These are phyloP conservation scores for Saccharomyces uvarum DNA, from an alignment of 1,139 yeast species.

Conservation along the genomic window DNA sequence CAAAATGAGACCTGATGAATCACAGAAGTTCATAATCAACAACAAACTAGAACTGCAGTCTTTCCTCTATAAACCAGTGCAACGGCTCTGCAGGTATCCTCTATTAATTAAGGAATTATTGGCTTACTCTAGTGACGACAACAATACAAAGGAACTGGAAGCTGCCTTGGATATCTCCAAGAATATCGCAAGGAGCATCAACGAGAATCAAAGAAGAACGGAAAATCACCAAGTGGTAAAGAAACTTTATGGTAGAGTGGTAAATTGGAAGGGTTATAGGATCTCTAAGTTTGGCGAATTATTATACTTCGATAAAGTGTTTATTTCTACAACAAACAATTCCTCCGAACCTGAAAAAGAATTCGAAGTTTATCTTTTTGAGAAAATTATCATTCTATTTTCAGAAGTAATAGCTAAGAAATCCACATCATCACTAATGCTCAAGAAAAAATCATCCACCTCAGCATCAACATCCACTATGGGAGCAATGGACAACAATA, in stretches of 20 bases:
- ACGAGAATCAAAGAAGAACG: constrained; percentile 88
- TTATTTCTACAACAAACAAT: constrained; percentile 42
- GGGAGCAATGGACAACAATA: neutral
- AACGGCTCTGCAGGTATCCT: constrained; percentile 90
- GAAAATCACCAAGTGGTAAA: constrained; percentile 73
- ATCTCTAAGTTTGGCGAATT: constrained; percentile 78
- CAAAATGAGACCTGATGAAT: constrained; percentile 19
- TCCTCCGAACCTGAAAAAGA: constrained; percentile 69
- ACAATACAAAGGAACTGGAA: constrained; percentile 59
- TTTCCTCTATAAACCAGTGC: constrained; percentile 86
- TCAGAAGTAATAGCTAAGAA: constrained; percentile 41
- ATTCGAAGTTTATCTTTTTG: constrained; percentile 83
- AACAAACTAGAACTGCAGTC: constrained; percentile 88
- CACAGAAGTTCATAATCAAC: constrained; percentile 46
- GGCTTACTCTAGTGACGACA: constrained; percentile 48
- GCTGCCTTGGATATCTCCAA: constrained; percentile 63
- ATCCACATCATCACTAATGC: constrained; percentile 27
- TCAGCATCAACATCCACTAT: constrained; percentile 12
- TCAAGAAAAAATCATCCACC: constrained; percentile 26
- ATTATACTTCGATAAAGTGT: constrained; percentile 67
- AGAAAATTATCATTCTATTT: constrained; percentile 76
- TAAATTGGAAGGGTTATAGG: constrained; percentile 93
- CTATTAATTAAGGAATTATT: constrained; percentile 67
- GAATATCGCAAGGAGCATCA: constrained; percentile 76
- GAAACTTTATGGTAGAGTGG: constrained; percentile 63